These are phyloP conservation scores for Sutorius australiensis DNA, from an alignment of 768 basidiomycete species.

Conservation along the genomic window DNA sequence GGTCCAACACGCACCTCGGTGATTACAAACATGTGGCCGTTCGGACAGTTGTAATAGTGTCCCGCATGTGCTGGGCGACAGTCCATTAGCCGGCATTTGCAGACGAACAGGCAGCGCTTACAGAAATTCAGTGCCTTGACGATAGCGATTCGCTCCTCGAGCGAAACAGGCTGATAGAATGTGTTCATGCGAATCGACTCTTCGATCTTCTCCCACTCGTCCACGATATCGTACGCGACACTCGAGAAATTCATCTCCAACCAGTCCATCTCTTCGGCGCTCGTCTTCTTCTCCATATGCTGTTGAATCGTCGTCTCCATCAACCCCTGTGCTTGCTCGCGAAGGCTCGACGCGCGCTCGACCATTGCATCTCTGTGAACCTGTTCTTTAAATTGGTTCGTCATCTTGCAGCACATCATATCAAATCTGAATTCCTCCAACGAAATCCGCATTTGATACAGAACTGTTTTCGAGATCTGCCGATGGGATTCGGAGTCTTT, in stretches of 20 bases:
- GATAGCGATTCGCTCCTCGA: conserved; percentile 49
- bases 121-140: conserved; percentile 50
- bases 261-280: conserved; percentile 34
- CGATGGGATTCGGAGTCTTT: conserved; percentile 48
- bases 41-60: conserved; percentile 50
- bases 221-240: conserved; percentile 36
- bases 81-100: neutral
- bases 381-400: conserved; percentile 12
- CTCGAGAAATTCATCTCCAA: conserved; percentile 40
- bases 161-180: conserved; percentile 50
- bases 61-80: conserved; percentile 34
- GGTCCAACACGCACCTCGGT: conserved; percentile 38
- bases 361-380: conserved; percentile 19
- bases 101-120: conserved; percentile 16
- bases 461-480: conserved; percentile 44
- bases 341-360: conserved; percentile 15
- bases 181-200: conserved; percentile 37
- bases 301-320: conserved; percentile 2
- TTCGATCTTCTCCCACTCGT: conserved; percentile 46
- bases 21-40: conserved; percentile 63
- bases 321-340: neutral
- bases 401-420: conserved; percentile 31
- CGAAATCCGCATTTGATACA: conserved; percentile 43
- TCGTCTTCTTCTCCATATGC: conserved; percentile 26
- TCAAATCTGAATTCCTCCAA: conserved; percentile 52